Evolutionary conservation across 2,329 filamentous ascomycete genomes (phyloP).

Genomic region (Sphaerulina musiva): DNA sequence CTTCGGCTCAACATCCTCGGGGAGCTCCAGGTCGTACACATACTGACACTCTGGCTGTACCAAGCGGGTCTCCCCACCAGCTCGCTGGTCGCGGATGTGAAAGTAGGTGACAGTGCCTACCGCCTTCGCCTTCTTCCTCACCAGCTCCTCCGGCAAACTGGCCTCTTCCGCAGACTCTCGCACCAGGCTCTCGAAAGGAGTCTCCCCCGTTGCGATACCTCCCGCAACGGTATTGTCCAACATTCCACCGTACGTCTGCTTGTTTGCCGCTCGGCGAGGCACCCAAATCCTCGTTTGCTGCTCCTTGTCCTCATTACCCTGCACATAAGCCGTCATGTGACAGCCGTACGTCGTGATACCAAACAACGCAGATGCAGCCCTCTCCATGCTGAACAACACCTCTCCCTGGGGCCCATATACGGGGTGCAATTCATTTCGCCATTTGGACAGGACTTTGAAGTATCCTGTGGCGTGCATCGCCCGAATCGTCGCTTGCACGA

Average conservation of each 20-base stretch:
- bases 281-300: slow-evolving; percentile 74
- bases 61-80: slow-evolving; percentile 73
- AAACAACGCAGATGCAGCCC: slow-evolving; percentile 66
- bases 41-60: slow-evolving; percentile 90
- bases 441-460: slow-evolving; percentile 69
- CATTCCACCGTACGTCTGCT: slow-evolving; percentile 85
- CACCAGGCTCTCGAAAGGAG: slow-evolving; percentile 72
- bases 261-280: slow-evolving; percentile 65
- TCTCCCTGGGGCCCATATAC: slow-evolving; percentile 59
- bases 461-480: slow-evolving; percentile 64
- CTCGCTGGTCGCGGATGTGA: slow-evolving; percentile 66
- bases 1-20: slow-evolving; percentile 58
- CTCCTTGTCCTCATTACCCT: slow-evolving; percentile 35
- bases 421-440: slow-evolving; percentile 75
- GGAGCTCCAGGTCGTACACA: slow-evolving; percentile 80
- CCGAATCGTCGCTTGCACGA: slow-evolving; percentile 52
- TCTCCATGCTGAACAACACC: slow-evolving; percentile 67
- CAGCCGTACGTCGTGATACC: slow-evolving; percentile 73
- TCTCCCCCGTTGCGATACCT: slow-evolving; percentile 73
- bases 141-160: slow-evolving; percentile 62
- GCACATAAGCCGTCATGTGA: slow-evolving; percentile 64
- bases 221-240: slow-evolving; percentile 92
- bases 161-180: slow-evolving; percentile 89
- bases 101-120: slow-evolving; percentile 76
- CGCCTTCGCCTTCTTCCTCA: slow-evolving; percentile 54